A percentile compares a stretch with the other conserved stretches of the same genome.
Conservation (phyloP, 1,139 yeast species). For the Kurtzmaniella quercitrusa region DNA sequence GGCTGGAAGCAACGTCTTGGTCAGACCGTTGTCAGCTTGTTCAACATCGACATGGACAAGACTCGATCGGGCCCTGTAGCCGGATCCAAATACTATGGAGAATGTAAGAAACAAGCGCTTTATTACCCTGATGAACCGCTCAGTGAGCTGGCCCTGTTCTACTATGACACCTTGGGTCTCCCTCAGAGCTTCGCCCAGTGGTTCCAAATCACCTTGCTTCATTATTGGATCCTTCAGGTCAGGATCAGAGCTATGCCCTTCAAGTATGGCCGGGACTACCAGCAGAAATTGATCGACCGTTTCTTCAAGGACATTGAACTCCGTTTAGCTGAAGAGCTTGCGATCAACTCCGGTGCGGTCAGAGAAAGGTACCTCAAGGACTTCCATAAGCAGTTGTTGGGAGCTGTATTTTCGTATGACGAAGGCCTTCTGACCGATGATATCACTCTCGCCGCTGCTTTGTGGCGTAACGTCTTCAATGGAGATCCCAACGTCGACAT, state of each 20-base stretch:
- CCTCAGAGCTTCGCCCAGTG: constrained; percentile 90
- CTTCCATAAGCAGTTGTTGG: constrained; percentile 85
- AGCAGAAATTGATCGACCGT: constrained; percentile 86
- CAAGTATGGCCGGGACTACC: constrained; percentile 83
- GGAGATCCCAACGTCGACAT: constrained; percentile 81
- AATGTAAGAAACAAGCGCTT: constrained; percentile 81
- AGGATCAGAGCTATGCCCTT: constrained; percentile 96
- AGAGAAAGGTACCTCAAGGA: constrained; percentile 86
- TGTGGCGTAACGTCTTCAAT: constrained; percentile 89
- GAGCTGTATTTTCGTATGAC: constrained; percentile 85
- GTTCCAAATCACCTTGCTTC: constrained; percentile 88
- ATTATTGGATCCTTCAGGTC: constrained; percentile 88
- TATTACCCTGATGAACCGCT: constrained; percentile 68
- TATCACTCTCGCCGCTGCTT: constrained; percentile 78
- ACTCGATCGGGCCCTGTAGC: constrained; percentile 93
- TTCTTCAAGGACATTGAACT: constrained; percentile 86
- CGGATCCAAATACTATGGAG: constrained; percentile 80
- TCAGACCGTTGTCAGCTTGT: constrained; percentile 60
- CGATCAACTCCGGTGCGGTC: constrained; percentile 76
- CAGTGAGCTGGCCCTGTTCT: constrained; percentile 61
- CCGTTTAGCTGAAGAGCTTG: constrained; percentile 80
- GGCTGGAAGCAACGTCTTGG: constrained; percentile 71
- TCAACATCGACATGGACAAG: constrained; percentile 85
- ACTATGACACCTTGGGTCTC: constrained; percentile 74
- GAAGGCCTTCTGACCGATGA: constrained; percentile 86